phyloP scores from a whole-genome alignment of 2,329 filamentous ascomycete species.

The Aspergillus sclerotialis region DNA sequence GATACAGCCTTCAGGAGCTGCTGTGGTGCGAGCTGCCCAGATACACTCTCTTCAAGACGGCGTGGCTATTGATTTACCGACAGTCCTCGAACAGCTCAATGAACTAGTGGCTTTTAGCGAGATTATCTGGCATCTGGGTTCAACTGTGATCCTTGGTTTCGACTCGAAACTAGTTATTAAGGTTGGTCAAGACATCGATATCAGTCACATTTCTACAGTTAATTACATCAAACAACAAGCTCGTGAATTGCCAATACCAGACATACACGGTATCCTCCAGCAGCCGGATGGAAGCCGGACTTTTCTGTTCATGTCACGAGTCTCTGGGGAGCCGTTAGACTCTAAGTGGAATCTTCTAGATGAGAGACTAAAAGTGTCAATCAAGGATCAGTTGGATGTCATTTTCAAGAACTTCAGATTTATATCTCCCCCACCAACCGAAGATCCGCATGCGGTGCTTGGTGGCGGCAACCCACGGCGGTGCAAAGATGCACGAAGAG shows the following conservation, averaged over 20 bases:
- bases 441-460: constrained; percentile 8
- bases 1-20: constrained; percentile 3
- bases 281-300: constrained; percentile 2
- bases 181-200: constrained; percentile 4
- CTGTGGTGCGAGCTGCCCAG: constrained; percentile 2
- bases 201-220: constrained; percentile 8
- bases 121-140: constrained; percentile 8
- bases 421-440: constrained; percentile 5
- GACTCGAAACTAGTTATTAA: constrained; percentile 4
- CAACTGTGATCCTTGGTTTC: constrained; percentile 6
- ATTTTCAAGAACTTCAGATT: constrained; percentile 9
- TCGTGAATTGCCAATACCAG: constrained; percentile 5
- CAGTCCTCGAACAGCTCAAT: constrained; percentile 4
- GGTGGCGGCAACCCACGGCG: constrained; percentile 10
- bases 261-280: constrained; percentile 9
- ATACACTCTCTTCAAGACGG: constrained; percentile 1
- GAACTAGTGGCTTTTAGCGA: constrained; percentile 5
- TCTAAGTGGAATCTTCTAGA: constrained; percentile 6
- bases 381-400: constrained; percentile 8
- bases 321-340: constrained; percentile 9
- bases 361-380: constrained; percentile 7
- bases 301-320: constrained; percentile 10
- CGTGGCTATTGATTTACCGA: constrained; percentile 2
- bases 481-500: constrained; percentile 10
- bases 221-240: constrained; percentile 10